Evolutionary conservation across 495 filamentous ascomycete genomes (phyloP), one percentile per base, ranked within the genome.

Genomic region (Neurospora sp.): DNA sequence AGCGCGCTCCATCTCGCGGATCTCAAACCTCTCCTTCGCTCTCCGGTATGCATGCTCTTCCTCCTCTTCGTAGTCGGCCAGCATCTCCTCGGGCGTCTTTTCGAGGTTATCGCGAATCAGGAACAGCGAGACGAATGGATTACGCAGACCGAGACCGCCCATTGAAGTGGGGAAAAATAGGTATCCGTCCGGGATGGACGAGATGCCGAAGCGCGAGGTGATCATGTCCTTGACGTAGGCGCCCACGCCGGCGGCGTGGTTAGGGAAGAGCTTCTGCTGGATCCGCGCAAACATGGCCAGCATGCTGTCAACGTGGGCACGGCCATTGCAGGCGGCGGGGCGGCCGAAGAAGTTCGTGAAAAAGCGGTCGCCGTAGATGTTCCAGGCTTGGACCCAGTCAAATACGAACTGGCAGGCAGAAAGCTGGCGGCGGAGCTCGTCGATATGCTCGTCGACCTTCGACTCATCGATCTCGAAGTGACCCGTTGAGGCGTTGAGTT

Each of bases 291-390:
- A 87, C 0, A 89, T 90, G 8, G 81, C 78, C 66, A 92, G 83
- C 41, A 89, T 87, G 82, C 85, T 88, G 77, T 92, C 88, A 66
- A 92, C 87, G 77, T 93, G 91, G 35, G 80, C 79, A 48, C 83
- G 83, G 6, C 90, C 89, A 73, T 89, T 90, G 79, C 89, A 90
- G 75, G 88, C 82, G 6, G 89, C 89, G 4, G 90, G 87, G 72
- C 84, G 84, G 37, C 88, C 90, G 48, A 92, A 92, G 73, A 90
- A 90, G 75, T 86, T 86, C 72, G 83, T 81, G 76, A 92, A 92
- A 79, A 92, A 92, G 0, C 86, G 84, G 16, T 79, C 83, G n/a
- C 88, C 87, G 77, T 89, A 92, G 75, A 82, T 85, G 77, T 92
- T 91, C 86, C 89, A 92, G 3, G 87, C 88, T 59, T 91, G 85